Base-by-base conservation (phyloP, 345 rosid species). In the Boechera retrofracta region DNA sequence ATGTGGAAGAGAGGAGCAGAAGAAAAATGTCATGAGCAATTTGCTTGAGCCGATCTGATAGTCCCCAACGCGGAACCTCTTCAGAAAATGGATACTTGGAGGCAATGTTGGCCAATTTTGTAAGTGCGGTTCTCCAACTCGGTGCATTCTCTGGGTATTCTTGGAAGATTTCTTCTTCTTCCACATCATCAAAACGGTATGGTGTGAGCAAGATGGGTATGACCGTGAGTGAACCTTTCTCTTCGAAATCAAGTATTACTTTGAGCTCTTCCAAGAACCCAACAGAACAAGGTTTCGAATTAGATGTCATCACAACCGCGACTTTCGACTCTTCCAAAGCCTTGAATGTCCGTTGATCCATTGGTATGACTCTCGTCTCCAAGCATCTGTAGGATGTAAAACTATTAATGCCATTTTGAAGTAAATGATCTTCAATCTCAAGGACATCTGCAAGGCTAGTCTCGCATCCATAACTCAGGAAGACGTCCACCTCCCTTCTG, bases 41-140 rank as follows among this genome's bases (percentile, higher is more conserved):
- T 69, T 56, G 2, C 2, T 29, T 42, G 72, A 68, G 1, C 38
- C 13, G 16, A 24, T 68, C 15, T 53, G 28, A 13, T 8, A 12
- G 8, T 1, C 1, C 0, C 15, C 8, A 7, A 2, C 18, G 7
- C 11, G 4, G 10, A 21, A 36, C 3, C 12, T 36, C 13, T 18
- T 15, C 15, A 53, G 36, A 38, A 13, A 68, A 11, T 26, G 38
- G 26, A 53, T 24, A 53, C 15, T 53, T 15, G 10, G 6, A n/a
- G 7, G 54, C 53, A 15, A 70, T 29, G 65, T 42, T 57, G 55
- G 11, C n/a, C 32, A 70, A 6, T 32, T 56, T 57, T 7, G 54
- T 0, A 42, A 70, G 51, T 69, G 73, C 63, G 1, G 4, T 10
- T 28, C 38, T 69, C 73, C 73, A 69, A 26, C 9, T 69, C 24